Percentiles rank a stretch among this genome's conserved stretches.
Conservation (phyloP, 2,329 filamentous ascomycete species). For the Diplodia mutila region DNA sequence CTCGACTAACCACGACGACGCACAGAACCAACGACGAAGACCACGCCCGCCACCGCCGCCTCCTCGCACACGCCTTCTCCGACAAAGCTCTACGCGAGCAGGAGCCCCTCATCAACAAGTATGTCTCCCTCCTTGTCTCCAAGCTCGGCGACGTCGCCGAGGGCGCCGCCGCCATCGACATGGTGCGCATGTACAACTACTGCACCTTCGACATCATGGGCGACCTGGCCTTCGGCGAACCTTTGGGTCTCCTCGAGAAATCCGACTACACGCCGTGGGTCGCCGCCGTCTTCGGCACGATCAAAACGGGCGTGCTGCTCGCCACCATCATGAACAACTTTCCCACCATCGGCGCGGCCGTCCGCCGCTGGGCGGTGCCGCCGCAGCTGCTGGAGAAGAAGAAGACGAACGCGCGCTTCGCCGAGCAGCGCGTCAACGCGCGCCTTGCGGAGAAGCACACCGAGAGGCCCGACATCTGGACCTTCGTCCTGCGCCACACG, state of each 20-base stretch:
- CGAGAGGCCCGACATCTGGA: constrained; percentile 41
- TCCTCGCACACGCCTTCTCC: constrained; percentile 38
- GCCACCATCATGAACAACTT: constrained; percentile 11
- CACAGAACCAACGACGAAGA: constrained; percentile 25
- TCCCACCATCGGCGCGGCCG: not conserved
- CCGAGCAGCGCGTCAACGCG: constrained; percentile 30
- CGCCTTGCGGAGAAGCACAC: constrained; percentile 31
- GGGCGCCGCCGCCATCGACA: not conserved
- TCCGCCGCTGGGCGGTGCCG: constrained; percentile 1
- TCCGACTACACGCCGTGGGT: constrained; percentile 41
- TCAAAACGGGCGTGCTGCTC: constrained; percentile 26
- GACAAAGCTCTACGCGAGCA: constrained; percentile 39
- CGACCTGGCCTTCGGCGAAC: constrained; percentile 39
- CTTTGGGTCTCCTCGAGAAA: constrained; percentile 38
- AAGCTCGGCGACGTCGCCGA: not conserved
- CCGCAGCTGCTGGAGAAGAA: not conserved
- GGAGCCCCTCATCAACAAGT: constrained; percentile 37
- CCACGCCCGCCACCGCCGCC: constrained; percentile 29
- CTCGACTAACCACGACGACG: too few relatives aligned
- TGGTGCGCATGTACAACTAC: constrained; percentile 26
- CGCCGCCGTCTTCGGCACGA: constrained; percentile 33
- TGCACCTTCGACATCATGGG: constrained; percentile 42
- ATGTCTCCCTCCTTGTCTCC: constrained; percentile 39
- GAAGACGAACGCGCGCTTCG: not conserved
- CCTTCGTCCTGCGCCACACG: constrained; percentile 41